Evolutionary conservation across 83 land plant genomes (phyloP), one percentile per base, ranked within the genome.

Genomic region (Diphasiastrum complanatum): DNA sequence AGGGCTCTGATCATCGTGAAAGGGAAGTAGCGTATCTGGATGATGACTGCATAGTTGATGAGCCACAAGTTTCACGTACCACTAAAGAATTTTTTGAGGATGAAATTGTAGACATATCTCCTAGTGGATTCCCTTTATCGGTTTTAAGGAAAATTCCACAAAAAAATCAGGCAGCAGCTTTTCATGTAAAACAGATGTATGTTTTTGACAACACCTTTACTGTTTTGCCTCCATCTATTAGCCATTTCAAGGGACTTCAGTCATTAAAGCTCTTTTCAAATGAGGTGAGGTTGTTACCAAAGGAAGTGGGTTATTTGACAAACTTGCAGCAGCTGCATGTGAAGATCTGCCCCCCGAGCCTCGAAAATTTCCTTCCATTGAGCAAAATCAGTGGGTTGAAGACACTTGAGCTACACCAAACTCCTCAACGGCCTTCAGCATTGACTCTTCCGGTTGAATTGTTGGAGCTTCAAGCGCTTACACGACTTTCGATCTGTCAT

Each of bases 211-310:
- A 90, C 43, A 72, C 49, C 48, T 84, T 86, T 55, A 68, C 78
- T 12, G 67, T 90, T 58, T 45, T 90, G 16, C 97, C 97, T 0
- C 54, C 60, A 40, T 47, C 79, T 20, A 45, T 78, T n/a, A 67
- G 73, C 0, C 19, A 60, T 2, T 53, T 81, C n/a, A 66, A 53
- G 30, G 45, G 63, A 37, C 64, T 86, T 56, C 72, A 62, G 64
- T 80, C 54, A 19, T 58, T 90, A 55, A 91, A 91, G 74, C 70
- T 87, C 53, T 87, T 85, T 33, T 77, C 85, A 12, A 87, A 91
- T 40, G 87, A 82, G 65, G 61, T 82, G 28, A 82, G 76, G 55
- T 48, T 83, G 19, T 72, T 85, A 5, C 95, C 95, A 1, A 43
- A 64, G 4, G 83, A 80, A 58, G 51, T 76, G 1, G 79, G 69